A percentile compares a stretch with the other conserved stretches of the same genome.
These are phyloP conservation scores for Raphanus hybrid DNA, from an alignment of 441 rosid species.

Conservation along the genomic window DNA sequence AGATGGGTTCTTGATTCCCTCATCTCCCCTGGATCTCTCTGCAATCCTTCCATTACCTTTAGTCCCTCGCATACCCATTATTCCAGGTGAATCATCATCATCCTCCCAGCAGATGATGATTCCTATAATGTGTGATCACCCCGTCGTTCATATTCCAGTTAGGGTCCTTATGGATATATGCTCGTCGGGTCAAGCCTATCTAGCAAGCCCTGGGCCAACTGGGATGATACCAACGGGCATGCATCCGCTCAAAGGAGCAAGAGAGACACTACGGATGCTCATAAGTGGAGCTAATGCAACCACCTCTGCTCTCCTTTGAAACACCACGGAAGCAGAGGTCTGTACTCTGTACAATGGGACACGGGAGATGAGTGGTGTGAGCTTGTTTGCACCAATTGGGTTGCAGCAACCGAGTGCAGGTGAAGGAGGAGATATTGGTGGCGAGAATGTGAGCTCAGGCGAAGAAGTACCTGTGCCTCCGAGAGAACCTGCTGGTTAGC, in stretches of 20 bases:
- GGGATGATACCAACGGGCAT: constrained; percentile 59
- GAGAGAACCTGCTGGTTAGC: constrained; percentile 33
- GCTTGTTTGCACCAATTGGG: constrained; percentile 53
- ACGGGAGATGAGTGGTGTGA: constrained; percentile 51
- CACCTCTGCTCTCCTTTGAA: constrained; percentile 53
- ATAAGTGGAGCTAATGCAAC: constrained; percentile 64
- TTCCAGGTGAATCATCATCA: constrained; percentile 47
- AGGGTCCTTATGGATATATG: constrained; percentile 65
- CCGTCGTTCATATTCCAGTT: constrained; percentile 81
- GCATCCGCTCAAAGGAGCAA: constrained; percentile 77
- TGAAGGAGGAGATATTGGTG: too few relatives aligned
- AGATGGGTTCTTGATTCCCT: constrained; percentile 52
- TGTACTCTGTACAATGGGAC: constrained; percentile 62
- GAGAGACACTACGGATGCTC: constrained; percentile 88
- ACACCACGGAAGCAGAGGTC: constrained; percentile 59
- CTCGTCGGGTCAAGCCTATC: constrained; percentile 91
- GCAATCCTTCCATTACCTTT: constrained; percentile 65
- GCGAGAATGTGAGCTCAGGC: constrained; percentile 30
- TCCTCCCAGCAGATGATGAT: constrained; percentile 63
- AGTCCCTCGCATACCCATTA: constrained; percentile 53
- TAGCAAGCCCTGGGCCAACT: constrained; percentile 79
- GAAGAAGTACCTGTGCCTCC: constrained; percentile 28
- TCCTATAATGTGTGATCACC: constrained; percentile 78
- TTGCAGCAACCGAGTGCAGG: constrained; percentile 34
- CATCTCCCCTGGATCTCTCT: constrained; percentile 57